Percentiles rank a stretch among this genome's conserved stretches.
Conservation (phyloP, 768 basidiomycete genomes). For the Trametes cinnabarina region DNA sequence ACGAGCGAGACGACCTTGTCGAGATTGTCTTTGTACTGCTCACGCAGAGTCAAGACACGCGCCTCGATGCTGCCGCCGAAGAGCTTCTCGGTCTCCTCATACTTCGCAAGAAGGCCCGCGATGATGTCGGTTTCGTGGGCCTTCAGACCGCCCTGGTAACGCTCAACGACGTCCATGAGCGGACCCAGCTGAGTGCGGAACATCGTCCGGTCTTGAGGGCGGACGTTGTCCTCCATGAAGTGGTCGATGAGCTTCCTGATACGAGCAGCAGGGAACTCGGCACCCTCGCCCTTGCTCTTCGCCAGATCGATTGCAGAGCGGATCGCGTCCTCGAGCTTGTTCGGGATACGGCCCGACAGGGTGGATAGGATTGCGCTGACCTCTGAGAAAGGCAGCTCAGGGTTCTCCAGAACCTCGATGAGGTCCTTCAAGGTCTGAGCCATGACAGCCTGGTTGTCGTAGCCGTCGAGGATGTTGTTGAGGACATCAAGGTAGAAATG, state of each 20-base stretch:
- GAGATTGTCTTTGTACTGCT: conserved; percentile 88
- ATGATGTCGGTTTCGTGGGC: conserved; percentile 80
- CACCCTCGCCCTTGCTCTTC: conserved; percentile 64
- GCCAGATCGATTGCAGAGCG: conserved; percentile 75
- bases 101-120: conserved; percentile 72
- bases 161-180: conserved; percentile 73
- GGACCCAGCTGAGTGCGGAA: conserved; percentile 70
- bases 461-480: conserved; percentile 92
- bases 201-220: conserved; percentile 75
- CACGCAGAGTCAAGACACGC: conserved; percentile 84
- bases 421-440: conserved; percentile 83
- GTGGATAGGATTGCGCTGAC: conserved; percentile 79
- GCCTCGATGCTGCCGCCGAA: conserved; percentile 96
- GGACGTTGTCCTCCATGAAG: conserved; percentile 77
- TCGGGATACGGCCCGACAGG: conserved; percentile 89
- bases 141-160: conserved; percentile 80
- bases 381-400: conserved; percentile 88
- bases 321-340: conserved; percentile 85
- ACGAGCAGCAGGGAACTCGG: conserved; percentile 88
- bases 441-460: conserved; percentile 95
- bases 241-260: conserved; percentile 86
- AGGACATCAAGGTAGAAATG: conserved; percentile 71
- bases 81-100: conserved; percentile 84
- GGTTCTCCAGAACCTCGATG: conserved; percentile 73
- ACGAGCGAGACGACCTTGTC: conserved; percentile 85